Evolutionary conservation across 1,139 yeast genomes (phyloP), one percentile per base, ranked within the genome.

Genomic region (Candida mesenterica): DNA sequence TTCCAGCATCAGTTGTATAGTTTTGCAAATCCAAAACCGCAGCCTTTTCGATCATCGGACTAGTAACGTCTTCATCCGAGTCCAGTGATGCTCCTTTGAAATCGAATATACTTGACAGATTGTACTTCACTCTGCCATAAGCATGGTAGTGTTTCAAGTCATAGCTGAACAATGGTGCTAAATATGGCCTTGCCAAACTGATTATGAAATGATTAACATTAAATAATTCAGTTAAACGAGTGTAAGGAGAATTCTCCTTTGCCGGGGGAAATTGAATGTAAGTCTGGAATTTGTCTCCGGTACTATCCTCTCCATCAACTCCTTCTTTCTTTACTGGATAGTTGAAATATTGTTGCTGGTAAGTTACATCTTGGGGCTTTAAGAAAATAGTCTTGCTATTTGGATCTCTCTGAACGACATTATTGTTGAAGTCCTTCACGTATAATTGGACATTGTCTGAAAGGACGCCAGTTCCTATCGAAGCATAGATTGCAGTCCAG

Each of bases 201-300:
- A 89, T 88, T 17, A 92, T 72, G 52, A 88, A 90, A 57, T 89
- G 94, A 59, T 92, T 92, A 15, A 92, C 97, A 52, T 92, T 92
- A 65, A 90, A 92, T 40, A 90, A 70, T 55, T 92, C 97, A 0
- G 97, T 85, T 33, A 92, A 72, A 40, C 96, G 68, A 0, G 95
- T 85, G 56, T 90, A 92, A 0, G 96, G 95, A 5, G 87, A 79
- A 36, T 61, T 62, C 12, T 62, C 62, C 37, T 57, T 55, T 14
- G 53, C 44, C 37, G 57, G 57, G 34, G 46, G 50, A 24, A 45
- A 49, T 32, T 48, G 51, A 37, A 14, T 37, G 32, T 14, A 34
- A 9, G 33, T 37, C 24, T 35, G 43, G 15, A 32, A 25, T 5
- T 30, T 39, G 9, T 37, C 45, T 18, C 31, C 34, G n/a, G 25